Evolutionary conservation across 2,329 filamentous ascomycete genomes (phyloP).

Genomic region (Tolypocladium sp.): DNA sequence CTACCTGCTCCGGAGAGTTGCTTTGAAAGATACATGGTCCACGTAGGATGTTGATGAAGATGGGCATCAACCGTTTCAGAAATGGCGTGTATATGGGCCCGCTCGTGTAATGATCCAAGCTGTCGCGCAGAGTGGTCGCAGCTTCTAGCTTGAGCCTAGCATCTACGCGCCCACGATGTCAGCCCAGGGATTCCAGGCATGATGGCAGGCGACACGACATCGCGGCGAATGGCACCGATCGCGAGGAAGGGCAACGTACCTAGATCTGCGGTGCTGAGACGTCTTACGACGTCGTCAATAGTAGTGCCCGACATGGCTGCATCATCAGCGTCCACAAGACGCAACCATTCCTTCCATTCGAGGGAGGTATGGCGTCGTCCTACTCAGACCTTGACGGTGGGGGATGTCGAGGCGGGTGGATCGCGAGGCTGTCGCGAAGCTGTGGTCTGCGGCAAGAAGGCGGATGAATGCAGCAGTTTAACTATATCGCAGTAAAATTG

Average conservation of each 20-base stretch:
- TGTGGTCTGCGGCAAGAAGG: neutral
- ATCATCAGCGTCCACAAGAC: constrained; percentile 32
- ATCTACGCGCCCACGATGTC: constrained; percentile 43
- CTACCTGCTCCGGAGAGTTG: constrained; percentile 79
- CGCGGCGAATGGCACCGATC: neutral
- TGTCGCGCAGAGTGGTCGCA: constrained; percentile 81
- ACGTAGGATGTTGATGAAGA: constrained; percentile 77
- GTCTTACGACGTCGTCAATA: constrained; percentile 56
- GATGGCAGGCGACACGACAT: neutral
- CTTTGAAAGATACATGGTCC: constrained; percentile 87
- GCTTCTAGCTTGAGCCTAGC: constrained; percentile 71
- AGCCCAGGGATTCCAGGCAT: neutral
- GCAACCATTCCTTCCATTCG: constrained; percentile 25
- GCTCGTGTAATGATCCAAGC: constrained; percentile 77
- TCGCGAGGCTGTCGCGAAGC: constrained; percentile 13
- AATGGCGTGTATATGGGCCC: constrained; percentile 72
- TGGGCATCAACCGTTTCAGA: constrained; percentile 78
- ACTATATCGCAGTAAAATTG: neutral
- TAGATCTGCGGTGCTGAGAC: constrained; percentile 45
- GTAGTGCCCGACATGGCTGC: constrained; percentile 51
- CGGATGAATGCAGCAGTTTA: neutral
- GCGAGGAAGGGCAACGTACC: constrained; percentile 29
- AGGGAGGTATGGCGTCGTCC: constrained; percentile 12
- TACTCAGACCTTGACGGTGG: constrained; percentile 5
- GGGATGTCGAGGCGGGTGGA: constrained; percentile 5